These are phyloP conservation scores for Austroboletus niveus DNA, from an alignment of 1,284 basidiomycete species.

Conservation along the genomic window DNA sequence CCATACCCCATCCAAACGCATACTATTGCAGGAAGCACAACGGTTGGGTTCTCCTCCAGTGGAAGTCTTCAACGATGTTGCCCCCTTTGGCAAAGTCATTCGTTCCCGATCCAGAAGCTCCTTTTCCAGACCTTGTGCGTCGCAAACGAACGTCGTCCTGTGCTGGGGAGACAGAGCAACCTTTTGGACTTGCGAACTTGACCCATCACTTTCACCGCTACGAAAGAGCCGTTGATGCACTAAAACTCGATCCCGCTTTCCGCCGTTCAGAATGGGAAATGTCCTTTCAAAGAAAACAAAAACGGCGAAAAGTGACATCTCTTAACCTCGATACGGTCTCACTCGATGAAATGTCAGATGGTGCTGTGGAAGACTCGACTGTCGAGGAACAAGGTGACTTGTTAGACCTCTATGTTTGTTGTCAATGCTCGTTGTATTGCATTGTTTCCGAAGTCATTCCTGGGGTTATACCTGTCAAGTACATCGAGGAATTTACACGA, in stretches of 20 bases:
- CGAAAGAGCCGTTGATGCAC: constrained; percentile 61
- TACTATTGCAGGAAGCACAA: constrained; percentile 79
- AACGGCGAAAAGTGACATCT: constrained; percentile 43
- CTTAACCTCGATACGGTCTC: constrained; percentile 27
- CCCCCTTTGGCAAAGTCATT: constrained; percentile 62
- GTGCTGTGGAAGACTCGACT: constrained; percentile 31
- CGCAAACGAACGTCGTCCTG: constrained; percentile 53
- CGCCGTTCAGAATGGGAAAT: constrained; percentile 56
- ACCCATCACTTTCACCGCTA: constrained; percentile 82
- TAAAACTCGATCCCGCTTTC: constrained; percentile 62
- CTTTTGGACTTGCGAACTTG: constrained; percentile 50
- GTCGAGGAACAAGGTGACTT: constrained; percentile 52
- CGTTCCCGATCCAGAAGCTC: constrained; percentile 36
- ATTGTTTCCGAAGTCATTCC: constrained; percentile 67
- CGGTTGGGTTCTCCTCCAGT: constrained; percentile 72
- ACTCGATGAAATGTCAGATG: constrained; percentile 34
- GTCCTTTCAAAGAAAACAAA: constrained; percentile 46
- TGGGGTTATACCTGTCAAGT: constrained; percentile 61
- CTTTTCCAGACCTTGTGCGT: constrained; percentile 54
- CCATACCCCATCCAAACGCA: constrained; percentile 75
- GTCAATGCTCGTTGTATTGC: constrained; percentile 74
- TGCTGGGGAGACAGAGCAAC: constrained; percentile 45
- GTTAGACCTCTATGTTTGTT: constrained; percentile 76
- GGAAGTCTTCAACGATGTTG: constrained; percentile 57
- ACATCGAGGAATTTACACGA: constrained; percentile 44